Evolutionary conservation across 2,329 filamentous ascomycete species (phyloP), one percentile per base, ranked within the genome.

Genomic region (Basipetospora chlamydospora): DNA sequence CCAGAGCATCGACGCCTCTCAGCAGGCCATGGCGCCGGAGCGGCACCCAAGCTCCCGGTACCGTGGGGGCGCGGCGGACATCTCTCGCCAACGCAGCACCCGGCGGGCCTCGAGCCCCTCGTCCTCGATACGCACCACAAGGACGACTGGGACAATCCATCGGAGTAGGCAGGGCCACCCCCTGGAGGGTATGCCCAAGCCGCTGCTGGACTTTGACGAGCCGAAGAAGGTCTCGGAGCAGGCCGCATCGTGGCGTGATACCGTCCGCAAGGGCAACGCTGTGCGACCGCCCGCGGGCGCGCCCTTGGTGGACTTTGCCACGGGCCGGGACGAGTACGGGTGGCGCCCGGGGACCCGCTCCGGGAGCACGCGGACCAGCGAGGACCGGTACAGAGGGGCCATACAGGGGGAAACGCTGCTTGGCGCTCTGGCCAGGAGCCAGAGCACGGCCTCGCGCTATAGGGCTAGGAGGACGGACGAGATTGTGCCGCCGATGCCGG

Each of bases 121-220:
- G 47, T 16, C 48, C 47, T 18, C 42, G 44, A 10, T 46, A 50
- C 4, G 49, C 47, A 10, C 55, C 50, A 38, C 42, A 23, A 20
- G 42, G 26, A 28, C 33, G 44, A 44, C 26, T 39, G 40, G 5
- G 25, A n/a, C n/a, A n/a, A n/a, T n/a, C 22, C 22, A 23, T 11
- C 22, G 22, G 11, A 23, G 49, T 35, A 47, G 54, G 37, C 45
- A 49, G 33, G 48, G 43, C 15, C 39, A 29, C 21, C 28, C 21
- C n/a, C 35, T 21, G 10, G 20, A 18, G 17, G 32, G 55, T 9
- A 52, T 49, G 46, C 63, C 64, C 3, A 74, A 73, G 42, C 79
- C 80, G 2, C 63, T 86, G 5, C 57, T 86, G 21, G 80, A 82
- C 47, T 63, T 85, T 28, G 76, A 45, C 25, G 48, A 74, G 0